Conservation (phyloP, 108 stramenopile species). For the Aurantiochytrium sp. region DNA sequence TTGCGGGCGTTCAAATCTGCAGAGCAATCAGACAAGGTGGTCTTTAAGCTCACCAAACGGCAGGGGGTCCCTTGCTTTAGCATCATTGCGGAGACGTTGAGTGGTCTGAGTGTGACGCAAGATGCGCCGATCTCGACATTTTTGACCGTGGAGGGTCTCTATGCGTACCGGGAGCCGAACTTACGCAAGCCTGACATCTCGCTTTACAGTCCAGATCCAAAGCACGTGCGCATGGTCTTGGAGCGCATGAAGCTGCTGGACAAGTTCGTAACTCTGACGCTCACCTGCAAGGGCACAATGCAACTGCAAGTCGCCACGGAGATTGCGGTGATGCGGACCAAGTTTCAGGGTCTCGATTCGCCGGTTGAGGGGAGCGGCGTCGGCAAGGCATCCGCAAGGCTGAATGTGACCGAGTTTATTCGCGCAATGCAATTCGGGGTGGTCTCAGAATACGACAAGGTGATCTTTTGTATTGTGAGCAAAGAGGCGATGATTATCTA, state of each 20-base stretch:
- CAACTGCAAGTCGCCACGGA: not conserved
- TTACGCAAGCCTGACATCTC: not conserved
- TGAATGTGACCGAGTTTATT: not conserved
- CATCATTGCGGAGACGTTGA: not conserved
- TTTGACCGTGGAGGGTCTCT: not conserved
- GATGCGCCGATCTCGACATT: not conserved
- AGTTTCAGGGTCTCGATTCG: not conserved
- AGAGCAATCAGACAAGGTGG: not conserved
- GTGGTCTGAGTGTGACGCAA: not conserved
- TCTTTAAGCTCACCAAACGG: not conserved
- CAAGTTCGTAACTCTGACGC: not conserved
- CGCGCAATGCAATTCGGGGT: not conserved
- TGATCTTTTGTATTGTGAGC: not conserved
- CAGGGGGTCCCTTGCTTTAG: not conserved
- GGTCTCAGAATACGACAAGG: not conserved
- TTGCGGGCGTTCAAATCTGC: not conserved
- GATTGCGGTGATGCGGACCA: not conserved
- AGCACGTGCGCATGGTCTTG: not conserved
- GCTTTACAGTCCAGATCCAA: not conserved
- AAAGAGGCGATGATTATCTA: not conserved
- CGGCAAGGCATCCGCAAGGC: not conserved
- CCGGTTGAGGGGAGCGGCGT: not conserved
- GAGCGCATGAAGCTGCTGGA: not conserved
- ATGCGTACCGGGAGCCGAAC: not conserved
- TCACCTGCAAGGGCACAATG: not conserved